phyloP scores from a whole-genome alignment of 2,329 filamentous ascomycete species.

The Verticillium klebahnii region DNA sequence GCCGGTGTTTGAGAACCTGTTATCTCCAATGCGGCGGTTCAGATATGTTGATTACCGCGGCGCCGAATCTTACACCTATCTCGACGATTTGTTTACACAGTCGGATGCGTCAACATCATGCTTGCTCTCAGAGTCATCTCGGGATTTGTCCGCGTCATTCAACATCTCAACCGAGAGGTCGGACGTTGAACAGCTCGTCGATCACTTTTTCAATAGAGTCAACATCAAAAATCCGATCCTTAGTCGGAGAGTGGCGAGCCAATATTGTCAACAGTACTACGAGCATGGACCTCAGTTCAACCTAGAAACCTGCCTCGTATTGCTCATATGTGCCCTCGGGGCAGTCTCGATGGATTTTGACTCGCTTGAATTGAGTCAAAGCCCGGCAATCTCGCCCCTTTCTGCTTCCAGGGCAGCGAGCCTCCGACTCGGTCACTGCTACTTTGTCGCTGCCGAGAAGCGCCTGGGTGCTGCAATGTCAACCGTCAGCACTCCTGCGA shows the following conservation, averaged over 20 bases:
- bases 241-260: neutral
- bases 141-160: neutral
- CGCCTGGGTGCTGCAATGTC: neutral
- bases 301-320: neutral
- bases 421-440: neutral
- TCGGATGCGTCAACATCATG: neutral
- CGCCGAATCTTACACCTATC: neutral
- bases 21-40: neutral
- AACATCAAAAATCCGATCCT: slow-evolving; percentile 1
- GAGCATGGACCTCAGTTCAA: neutral
- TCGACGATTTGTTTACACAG: neutral
- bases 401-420: neutral
- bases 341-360: neutral
- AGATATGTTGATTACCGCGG: neutral
- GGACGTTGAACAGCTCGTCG: neutral
- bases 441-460: neutral
- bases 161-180: neutral
- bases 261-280: neutral
- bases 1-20: neutral
- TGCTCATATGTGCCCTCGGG: slow-evolving; percentile 1
- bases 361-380: neutral
- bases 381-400: neutral
- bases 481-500: neutral
- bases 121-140: neutral
- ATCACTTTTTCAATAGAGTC: neutral